A percentile compares a stretch with the other conserved stretches of the same genome.
phyloP scores from a whole-genome alignment of 1,284 basidiomycete species.

The Irpex sp. region DNA sequence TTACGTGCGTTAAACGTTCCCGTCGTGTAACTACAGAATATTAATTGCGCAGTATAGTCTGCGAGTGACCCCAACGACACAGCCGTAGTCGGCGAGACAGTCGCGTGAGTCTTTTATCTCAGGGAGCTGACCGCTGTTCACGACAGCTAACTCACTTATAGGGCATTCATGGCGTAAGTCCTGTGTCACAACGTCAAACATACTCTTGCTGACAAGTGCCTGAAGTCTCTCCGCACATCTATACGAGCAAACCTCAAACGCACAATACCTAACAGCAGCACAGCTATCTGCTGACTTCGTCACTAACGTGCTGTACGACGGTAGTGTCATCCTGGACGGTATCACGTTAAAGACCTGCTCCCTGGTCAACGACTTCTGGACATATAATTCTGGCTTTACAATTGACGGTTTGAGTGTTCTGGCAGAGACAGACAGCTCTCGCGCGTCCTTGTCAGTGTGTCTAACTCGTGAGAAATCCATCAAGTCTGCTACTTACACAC shows the following conservation, averaged over 20 bases:
- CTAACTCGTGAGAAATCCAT: not conserved
- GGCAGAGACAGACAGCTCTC: not conserved
- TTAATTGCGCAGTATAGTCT: not conserved
- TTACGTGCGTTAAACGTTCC: not conserved
- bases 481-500: not conserved
- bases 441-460: not conserved
- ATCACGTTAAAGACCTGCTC: not conserved
- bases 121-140: not conserved
- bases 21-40: not conserved
- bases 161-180: not conserved
- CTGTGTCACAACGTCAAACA: too few relatives aligned
- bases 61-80: not conserved
- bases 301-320: not conserved
- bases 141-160: not conserved
- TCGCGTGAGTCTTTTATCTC: not conserved
- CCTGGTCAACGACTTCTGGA: not conserved
- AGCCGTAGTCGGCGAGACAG: not conserved
- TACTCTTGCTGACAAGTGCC: not conserved
- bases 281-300: not conserved
- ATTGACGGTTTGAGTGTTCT: not conserved
- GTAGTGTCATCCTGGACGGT: not conserved
- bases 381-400: not conserved
- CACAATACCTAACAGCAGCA: not conserved
- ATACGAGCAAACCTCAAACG: not conserved
- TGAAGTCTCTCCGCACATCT: not conserved